These are phyloP conservation scores for Cyclotella kingstonii DNA, from an alignment of 108 stramenopile species.

Conservation along the genomic window DNA sequence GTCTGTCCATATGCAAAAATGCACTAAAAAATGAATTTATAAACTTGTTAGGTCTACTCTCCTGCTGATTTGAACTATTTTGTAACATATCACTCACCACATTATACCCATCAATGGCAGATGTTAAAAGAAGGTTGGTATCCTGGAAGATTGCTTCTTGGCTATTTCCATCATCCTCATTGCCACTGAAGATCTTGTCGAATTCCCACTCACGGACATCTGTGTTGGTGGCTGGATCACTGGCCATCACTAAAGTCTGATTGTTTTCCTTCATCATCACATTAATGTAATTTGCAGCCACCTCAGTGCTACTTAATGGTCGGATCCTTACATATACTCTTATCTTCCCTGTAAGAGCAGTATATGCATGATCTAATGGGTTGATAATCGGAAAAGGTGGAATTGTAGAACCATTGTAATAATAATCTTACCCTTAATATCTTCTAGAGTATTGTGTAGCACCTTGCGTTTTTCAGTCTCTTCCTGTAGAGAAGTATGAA, in stretches of 20 bases:
- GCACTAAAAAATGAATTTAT: slow-evolving; percentile 15
- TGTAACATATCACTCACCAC: slow-evolving; percentile 41
- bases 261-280: slow-evolving; percentile 42
- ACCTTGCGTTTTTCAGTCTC: slow-evolving; percentile 59
- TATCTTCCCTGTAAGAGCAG: slow-evolving; percentile 35
- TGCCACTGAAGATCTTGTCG: slow-evolving; percentile 57
- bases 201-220: slow-evolving; percentile 58
- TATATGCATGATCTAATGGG: neutral
- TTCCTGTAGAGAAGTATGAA: slow-evolving; percentile 44
- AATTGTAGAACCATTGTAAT: neutral
- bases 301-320: slow-evolving; percentile 49
- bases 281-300: slow-evolving; percentile 20
- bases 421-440: slow-evolving; percentile 51
- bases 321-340: slow-evolving; percentile 65
- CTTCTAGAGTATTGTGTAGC: slow-evolving; percentile 67
- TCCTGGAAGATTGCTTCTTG: slow-evolving; percentile 70
- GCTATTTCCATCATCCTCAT: slow-evolving; percentile 35
- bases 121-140: slow-evolving; percentile 51
- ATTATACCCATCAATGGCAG: slow-evolving; percentile 79
- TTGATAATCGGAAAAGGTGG: neutral
- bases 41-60: too few species aligned
- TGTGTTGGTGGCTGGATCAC: slow-evolving; percentile 25
- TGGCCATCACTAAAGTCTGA: slow-evolving; percentile 36
- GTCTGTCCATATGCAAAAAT: slow-evolving; percentile 47
- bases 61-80: neutral